phyloP scores from a whole-genome alignment of 495 filamentous ascomycete genomes.

The Lophium mytilinum region DNA sequence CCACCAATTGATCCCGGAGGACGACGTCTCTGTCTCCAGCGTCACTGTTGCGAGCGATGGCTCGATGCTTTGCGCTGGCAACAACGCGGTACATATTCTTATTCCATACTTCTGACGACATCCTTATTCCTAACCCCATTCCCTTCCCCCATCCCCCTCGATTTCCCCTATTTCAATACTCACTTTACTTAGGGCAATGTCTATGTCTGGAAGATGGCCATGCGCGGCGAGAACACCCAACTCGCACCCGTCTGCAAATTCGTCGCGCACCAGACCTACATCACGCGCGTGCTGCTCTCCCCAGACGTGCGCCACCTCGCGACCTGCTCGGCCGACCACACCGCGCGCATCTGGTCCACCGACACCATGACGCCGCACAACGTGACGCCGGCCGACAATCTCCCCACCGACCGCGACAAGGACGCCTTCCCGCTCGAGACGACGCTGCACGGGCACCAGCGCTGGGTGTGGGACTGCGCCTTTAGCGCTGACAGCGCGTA shows the following conservation, averaged over 20 bases:
- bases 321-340: conserved; percentile 96
- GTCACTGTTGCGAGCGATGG: conserved; percentile 96
- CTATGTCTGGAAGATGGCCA: conserved; percentile 89
- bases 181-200: conserved; percentile 66
- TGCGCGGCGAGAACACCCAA: conserved; percentile 73
- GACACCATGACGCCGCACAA: conserved; percentile 39
- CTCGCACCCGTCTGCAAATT: conserved; percentile 89
- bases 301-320: conserved; percentile 96
- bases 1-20: conserved; percentile 92
- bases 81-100: conserved; percentile 58
- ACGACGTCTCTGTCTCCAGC: conserved; percentile 83
- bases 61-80: conserved; percentile 87
- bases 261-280: conserved; percentile 84
- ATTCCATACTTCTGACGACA: conserved; percentile 2
- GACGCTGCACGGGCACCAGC: conserved; percentile 85
- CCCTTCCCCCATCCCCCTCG: not conserved
- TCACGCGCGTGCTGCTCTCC: conserved; percentile 90
- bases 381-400: conserved; percentile 25
- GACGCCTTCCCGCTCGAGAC: conserved; percentile 73
- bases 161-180: not conserved
- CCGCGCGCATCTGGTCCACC: conserved; percentile 94
- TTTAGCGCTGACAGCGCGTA: conserved; percentile 96
- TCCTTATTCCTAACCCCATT: not conserved
- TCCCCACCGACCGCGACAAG: conserved; percentile 27
- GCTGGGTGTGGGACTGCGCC: conserved; percentile 99